Percentiles rank a stretch among this genome's conserved stretches.
phyloP scores from a whole-genome alignment of 306 rosid genomes.

The Geum urbanum region DNA sequence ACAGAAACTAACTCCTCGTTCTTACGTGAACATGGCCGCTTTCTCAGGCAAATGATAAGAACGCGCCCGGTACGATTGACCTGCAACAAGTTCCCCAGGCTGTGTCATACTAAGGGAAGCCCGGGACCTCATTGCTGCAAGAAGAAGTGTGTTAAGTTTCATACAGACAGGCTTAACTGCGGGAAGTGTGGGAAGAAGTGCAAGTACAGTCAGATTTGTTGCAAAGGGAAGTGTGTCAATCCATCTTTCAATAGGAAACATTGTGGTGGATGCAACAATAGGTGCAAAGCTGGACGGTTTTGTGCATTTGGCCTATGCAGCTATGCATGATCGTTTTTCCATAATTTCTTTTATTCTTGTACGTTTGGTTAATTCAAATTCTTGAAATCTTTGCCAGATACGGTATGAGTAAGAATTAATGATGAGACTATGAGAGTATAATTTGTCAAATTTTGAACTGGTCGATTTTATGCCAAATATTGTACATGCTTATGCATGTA shows the following conservation, averaged over 20 bases:
- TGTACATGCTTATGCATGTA: too few species aligned
- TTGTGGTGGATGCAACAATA: slow-evolving; percentile 32
- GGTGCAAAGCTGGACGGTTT: slow-evolving; percentile 19
- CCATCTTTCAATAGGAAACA: slow-evolving; percentile 27
- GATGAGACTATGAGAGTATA: slow-evolving; percentile 4
- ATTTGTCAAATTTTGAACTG: neutral
- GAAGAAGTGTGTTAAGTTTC: slow-evolving; percentile 31
- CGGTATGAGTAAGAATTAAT: neutral
- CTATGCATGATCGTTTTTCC: slow-evolving; percentile 1
- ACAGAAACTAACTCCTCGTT: neutral
- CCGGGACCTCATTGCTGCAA: slow-evolving; percentile 34
- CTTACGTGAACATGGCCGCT: neutral
- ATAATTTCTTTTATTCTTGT: neutral
- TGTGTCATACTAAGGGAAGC: slow-evolving; percentile 27
- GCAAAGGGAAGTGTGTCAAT: slow-evolving; percentile 32
- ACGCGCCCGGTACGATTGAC: neutral
- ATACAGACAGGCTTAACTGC: slow-evolving; percentile 17
- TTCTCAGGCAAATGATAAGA: slow-evolving; percentile 7
- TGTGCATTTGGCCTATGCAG: slow-evolving; percentile 34
- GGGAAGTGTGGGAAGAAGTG: slow-evolving; percentile 30
- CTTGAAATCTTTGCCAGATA: neutral
- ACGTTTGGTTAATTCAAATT: neutral
- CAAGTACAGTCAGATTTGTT: slow-evolving; percentile 25
- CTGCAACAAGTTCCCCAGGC: slow-evolving; percentile 20
- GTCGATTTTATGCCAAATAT: neutral